A percentile compares a stretch with the other conserved stretches of the same genome.
These are phyloP conservation scores for Chaetomiaceae sp. DNA, from an alignment of 2,329 filamentous ascomycete species.

Conservation along the genomic window DNA sequence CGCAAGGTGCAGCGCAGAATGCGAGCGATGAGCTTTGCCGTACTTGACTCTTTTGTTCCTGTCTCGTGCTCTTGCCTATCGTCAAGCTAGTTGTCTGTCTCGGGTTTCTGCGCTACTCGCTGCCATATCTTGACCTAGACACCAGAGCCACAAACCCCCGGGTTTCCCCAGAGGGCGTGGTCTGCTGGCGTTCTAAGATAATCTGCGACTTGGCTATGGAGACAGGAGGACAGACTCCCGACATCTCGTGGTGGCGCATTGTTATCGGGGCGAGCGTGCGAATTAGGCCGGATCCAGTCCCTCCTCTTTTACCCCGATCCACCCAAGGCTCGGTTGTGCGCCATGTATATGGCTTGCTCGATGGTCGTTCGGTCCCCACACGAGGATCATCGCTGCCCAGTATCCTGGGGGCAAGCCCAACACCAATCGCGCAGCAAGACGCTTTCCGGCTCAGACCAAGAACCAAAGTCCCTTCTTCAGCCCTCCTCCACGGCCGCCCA, in stretches of 20 bases:
- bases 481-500: neutral
- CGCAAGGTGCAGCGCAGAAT: constrained; percentile 35
- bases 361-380: constrained; percentile 7
- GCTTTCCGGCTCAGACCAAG: constrained; percentile 3
- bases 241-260: constrained; percentile 26
- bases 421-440: constrained; percentile 4
- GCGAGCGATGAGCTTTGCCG: constrained; percentile 30
- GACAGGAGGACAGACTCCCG: constrained; percentile 27
- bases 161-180: constrained; percentile 6
- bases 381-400: constrained; percentile 1
- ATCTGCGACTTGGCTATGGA: constrained; percentile 37
- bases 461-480: neutral
- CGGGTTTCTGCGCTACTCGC: constrained; percentile 44
- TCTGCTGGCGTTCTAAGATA: constrained; percentile 35
- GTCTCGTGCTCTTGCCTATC: constrained; percentile 55
- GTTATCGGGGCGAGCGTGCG: constrained; percentile 17
- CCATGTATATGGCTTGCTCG: constrained; percentile 2
- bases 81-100: constrained; percentile 58
- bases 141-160: constrained; percentile 13
- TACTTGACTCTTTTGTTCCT: constrained; percentile 27
- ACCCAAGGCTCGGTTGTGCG: constrained; percentile 3
- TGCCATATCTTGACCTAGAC: constrained; percentile 43
- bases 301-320: constrained; percentile 18
- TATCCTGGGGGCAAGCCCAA: neutral
- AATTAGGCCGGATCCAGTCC: constrained; percentile 13